Base-by-base conservation (phyloP, 2,329 filamentous ascomycete genomes). In the Thermothelomyces thermophilus region DNA sequence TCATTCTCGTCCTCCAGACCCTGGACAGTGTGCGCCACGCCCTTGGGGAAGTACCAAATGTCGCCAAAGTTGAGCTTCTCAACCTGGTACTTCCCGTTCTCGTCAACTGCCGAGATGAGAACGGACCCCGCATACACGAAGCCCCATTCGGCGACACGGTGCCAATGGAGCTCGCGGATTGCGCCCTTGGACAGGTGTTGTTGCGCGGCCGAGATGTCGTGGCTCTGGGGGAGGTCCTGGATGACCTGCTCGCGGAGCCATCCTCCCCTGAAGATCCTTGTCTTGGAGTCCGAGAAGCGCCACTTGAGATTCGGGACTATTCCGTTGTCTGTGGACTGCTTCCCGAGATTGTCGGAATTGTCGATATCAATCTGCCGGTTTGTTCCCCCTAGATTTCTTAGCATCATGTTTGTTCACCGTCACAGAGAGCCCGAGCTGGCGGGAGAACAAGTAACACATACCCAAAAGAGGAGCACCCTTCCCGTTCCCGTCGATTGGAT, bases 201-300 rank as follows among this genome's bases (percentile, higher is more conserved):
- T 63, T 87, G 83, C 1, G 82, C 83, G 3, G 75, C 82, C 1
- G 83, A 71, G 57, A 87, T 83, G 55, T 86, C 82, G 53, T 79
- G 74, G 60, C 81, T 84, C 13, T 74, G 68, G 0, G 83, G 83
- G 6, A 86, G 64, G 61, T 86, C 83, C n/a, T 77, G 76, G 41
- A 84, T 73, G 47, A 84, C 79, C 59, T 85, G 81, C 64, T 84
- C 76, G 20, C 82, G 73, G 1, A 79, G 75, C 82, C 82, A 86
- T 2, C 83, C 83, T 1, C 82, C 83, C 22, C 74, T 75, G 45
- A 81, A 70, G 31, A 85, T 70, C 20, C 73, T 73, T 1, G 79
- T 82, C 66, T 79, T 82, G 20, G 80, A 84, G 63, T 84, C 78
- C 0, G 80, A 84, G 66, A 86, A 86, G 46, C 79, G 77, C 83